Evolutionary conservation across 495 filamentous ascomycete genomes (phyloP), one percentile per base, ranked within the genome.

Genomic region (Penicillium coprophilum): DNA sequence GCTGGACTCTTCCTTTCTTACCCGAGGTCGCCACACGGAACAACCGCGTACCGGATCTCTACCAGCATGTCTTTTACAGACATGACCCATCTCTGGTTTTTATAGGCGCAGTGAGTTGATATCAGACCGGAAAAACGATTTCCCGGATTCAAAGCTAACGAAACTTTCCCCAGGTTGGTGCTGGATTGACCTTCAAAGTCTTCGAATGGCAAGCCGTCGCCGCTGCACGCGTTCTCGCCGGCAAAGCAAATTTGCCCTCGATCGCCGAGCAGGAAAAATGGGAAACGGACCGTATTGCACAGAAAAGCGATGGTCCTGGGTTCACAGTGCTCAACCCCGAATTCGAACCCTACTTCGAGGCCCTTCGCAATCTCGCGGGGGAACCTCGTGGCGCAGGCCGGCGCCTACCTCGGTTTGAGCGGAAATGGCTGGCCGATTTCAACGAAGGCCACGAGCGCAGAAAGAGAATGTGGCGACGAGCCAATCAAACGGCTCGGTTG

Each of bases 131-230:
- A 13, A 23, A 23, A 15, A 11, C 12, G 17, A 11, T 11, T 23
- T 12, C 11, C 20, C 51, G 49, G 15, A 67, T 69, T 20, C 68
- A 58, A 70, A 15, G 67, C 63, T 0, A 68, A 62, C 70, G n/a
- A 71, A 56, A 63, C 71, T 4, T 1, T 13, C 70, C 69, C 47
- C 70, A 84, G 71, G 73, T 82, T 12, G 77, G 76, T 19, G 81
- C 77, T 9, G 83, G 79, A 0, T 71, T 85, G n/a, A 84, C 79
- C 4, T 83, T 85, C 69, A 77, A 77, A 21, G 73, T 83, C 2
- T 85, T 82, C 48, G 82, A 86, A 68, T 85, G 79, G 78, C 83
- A 86, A 64, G 82, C 82, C 13, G 81, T 85, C 1, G 76, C 78
- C 0, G 77, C 79, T 0, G 83, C 82, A 0, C 78, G 83, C 6